Base-by-base conservation (phyloP, 1,139 yeast species). In the Pichia inconspicua region DNA sequence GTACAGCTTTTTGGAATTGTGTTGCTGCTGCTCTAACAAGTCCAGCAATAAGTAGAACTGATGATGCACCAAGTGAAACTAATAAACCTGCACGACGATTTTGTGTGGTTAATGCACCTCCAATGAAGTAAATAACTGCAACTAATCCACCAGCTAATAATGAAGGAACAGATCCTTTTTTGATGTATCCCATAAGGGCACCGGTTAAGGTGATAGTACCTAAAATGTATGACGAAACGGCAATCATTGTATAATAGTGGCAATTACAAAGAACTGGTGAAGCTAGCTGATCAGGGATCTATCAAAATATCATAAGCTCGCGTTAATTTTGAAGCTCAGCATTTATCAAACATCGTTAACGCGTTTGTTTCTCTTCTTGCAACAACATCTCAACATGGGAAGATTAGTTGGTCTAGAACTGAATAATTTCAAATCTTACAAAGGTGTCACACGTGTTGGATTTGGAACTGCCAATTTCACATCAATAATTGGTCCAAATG, bases 401-500 rank as follows among this genome's bases (percentile, higher is more conserved):
- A 73, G 89, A 58, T 69, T 87, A 35, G 68, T 81, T 30, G 92
- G 92, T 4, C 64, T 88, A 50, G 92, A 84, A 63, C 71, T 92
- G 37, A 72, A 76, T 66, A 88, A 94, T 66, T 92, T 92, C 78
- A 92, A 92, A 68, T 89, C 97, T 3, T 92, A 92, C 62, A 73
- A 77, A 50, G 97, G 96, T 0, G 75, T 77, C 0, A 75, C 88
- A 25, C 71, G 75, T 10, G 79, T 92, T 22, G 96, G 94, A 3
- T 84, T 90, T 65, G 97, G 96, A 1, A 72, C 80, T 7, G 78
- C 95, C 1, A 75, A 76, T 54, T 92, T 94, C 68, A 87, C 96
- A 1, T 84, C 95, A 43, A 87, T 92, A 53, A 86, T 94, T 50
- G 99, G 99, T 1, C 97, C 98, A 15, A 94, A 94, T 73, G 98